Evolutionary conservation across 1,284 basidiomycete genomes (phyloP).

Genomic region (Malassezia caprae): DNA sequence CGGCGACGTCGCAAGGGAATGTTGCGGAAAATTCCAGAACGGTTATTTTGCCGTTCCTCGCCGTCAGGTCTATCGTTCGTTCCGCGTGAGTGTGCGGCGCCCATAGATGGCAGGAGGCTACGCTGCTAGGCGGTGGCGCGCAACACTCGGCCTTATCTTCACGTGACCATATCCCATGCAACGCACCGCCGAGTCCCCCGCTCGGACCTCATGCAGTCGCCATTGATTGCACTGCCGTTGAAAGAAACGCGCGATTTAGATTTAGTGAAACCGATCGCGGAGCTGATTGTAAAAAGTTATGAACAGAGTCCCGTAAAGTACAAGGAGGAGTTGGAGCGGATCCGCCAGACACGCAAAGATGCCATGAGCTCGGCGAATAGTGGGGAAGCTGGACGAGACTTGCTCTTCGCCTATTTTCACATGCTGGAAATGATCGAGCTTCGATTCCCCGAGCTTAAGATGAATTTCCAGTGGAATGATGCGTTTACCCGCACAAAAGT

Average conservation of each 20-base stretch:
- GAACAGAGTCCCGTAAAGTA: constrained; percentile 85
- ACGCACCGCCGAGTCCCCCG: not conserved
- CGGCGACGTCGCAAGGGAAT: constrained; percentile 6
- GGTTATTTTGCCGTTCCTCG: not conserved
- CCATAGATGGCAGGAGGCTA: constrained; percentile 7
- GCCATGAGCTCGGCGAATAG: constrained; percentile 92
- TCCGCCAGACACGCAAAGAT: constrained; percentile 85
- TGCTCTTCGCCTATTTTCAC: constrained; percentile 98
- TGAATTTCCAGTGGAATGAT: constrained; percentile 89
- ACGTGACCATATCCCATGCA: not conserved
- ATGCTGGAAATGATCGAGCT: constrained; percentile 94
- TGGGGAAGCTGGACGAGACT: constrained; percentile 56
- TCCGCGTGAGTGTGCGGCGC: constrained; percentile 14
- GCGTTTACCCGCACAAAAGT: constrained; percentile 84
- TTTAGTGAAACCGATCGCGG: constrained; percentile 77
- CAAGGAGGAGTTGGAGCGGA: constrained; percentile 65
- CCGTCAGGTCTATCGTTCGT: not conserved
- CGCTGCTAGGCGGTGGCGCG: not conserved
- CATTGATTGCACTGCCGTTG: constrained; percentile 52
- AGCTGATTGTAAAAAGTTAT: constrained; percentile 79
- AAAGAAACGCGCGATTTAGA: constrained; percentile 61
- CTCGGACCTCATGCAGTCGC: constrained; percentile 43
- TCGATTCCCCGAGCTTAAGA: constrained; percentile 88
- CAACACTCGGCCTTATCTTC: not conserved
- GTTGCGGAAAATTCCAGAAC: not conserved